Base-by-base conservation (phyloP, 179 eudicot genomes). In the Dionaea muscipula region DNA sequence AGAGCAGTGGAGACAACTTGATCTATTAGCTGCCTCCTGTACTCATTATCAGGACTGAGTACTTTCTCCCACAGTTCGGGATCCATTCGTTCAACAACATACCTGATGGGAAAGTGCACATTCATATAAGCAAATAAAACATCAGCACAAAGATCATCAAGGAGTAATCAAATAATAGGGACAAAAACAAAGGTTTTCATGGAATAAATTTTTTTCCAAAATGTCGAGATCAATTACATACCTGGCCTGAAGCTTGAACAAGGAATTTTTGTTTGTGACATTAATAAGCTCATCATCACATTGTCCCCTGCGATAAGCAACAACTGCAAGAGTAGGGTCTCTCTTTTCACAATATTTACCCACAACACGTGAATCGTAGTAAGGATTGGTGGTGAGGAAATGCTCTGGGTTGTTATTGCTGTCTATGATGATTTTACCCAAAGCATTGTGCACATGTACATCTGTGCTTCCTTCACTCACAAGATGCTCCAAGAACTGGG, bases 1-100 rank as follows among this genome's bases (percentile, higher is more conserved):
- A 76, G 68, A 65, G 80, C 77, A 68, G 80, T 76, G 26, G 80
- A 76, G 28, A 76, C 80, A 55, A 76, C 80, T 69, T 76, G 80
- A 62, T 76, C 80, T 19, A 76, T 76, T 15, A 76, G 51, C 47
- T 76, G 80, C 62, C 80, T 65, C 47, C 72, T 65, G 55, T 68
- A 76, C 53, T 76, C 80, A 47, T 72, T 76, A 2, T 72, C 80
- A 6, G 80, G 75, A 26, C 20, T 62, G 35, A 76, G 70, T 31
- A 76, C 80, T 56, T 72, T 72, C 59, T 72, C 77, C 80, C 80
- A 76, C 15, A 76, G 74, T 1, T 76, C 80, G 26, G 64, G 77
- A 37, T 76, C 80, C 80, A 76, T 76, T 59, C 77, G 68, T 49
- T 76, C 80, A 46, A 76, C 80, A 56, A 76, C 80, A 72, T 76